Base-by-base conservation (phyloP, 306 rosid genomes). In the Quercus mongolica region DNA sequence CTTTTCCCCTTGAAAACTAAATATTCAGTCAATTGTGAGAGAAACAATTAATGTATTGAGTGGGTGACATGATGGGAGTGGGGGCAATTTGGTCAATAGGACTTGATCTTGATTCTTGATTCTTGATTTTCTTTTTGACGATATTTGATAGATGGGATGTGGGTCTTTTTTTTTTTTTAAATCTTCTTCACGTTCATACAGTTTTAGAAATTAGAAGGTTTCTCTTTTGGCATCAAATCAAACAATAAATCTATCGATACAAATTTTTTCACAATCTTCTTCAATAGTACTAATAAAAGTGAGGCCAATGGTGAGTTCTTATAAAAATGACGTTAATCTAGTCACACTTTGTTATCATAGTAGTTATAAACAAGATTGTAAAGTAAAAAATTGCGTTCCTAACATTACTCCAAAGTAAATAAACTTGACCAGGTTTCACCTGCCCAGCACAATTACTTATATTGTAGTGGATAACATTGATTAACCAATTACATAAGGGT, bases 21-120 rank as follows among this genome's bases (percentile, higher is more conserved):
- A 9, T 6, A 20, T 10, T 23, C 33, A 61, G 67, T 61, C 67
- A 20, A 12, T 61, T 61, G 67, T 61, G 67, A 61, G 67, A 26
- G 31, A 49, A 82, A 74, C 85, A 77, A 77, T 78, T 82, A 79
- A 77, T 6, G 77, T 56, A 70, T 63, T 61, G 72, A 79, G 69
- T 74, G 73, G 73, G 30, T 70, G 57, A 68, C 76, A 74, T 73
- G 79, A 73, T 83, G 73, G 83, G 77, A 30, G 57, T 18, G 59
- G 23, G 46, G 58, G 61, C 9, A 28, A 12, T 44, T 26, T 10
- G 76, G 79, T 74, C 76, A 68, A 30, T 57, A 74, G 15, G 49
- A 69, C 64, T 46, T 26, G 74, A 56, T 23, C 64, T 46, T 26
- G 74, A 56, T 23, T 56, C 64, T 46, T 25, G 74, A 56, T 21